Evolutionary conservation across 208 protist genomes (phyloP).

Genomic region (Acanthamoeba culbertsoni): DNA sequence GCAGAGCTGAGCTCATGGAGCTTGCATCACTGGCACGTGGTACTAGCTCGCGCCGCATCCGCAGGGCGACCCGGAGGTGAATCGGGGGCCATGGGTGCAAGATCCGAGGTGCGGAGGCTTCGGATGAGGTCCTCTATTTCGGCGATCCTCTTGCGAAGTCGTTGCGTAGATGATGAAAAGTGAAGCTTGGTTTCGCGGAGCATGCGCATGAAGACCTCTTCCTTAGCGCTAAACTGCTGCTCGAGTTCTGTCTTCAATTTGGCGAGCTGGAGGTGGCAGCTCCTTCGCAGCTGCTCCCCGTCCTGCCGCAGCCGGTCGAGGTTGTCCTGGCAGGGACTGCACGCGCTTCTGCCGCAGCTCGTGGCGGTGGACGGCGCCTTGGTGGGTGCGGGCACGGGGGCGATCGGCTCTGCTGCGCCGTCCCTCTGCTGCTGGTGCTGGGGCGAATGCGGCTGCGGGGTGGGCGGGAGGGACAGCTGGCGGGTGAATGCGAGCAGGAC

Average conservation of each 20-base stretch:
- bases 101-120: neutral
- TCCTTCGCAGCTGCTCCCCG: neutral
- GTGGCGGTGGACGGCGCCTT: neutral
- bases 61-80: neutral
- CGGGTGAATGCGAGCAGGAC: neutral
- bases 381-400: neutral
- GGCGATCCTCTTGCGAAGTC: neutral
- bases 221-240: conserved; percentile 11
- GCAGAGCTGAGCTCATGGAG: too few species aligned
- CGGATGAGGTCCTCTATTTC: neutral
- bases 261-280: neutral
- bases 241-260: neutral
- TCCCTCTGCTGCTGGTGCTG: neutral
- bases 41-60: neutral
- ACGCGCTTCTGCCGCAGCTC: neutral
- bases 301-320: neutral
- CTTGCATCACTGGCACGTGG: too few species aligned
- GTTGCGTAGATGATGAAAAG: neutral
- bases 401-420: neutral
- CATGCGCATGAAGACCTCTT: conserved; percentile 6
- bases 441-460: neutral
- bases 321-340: neutral
- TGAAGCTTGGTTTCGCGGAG: neutral
- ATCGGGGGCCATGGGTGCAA: neutral
- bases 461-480: neutral